A percentile compares a stretch with the other conserved stretches of the same genome.
Evolutionary conservation across 805 yeast genomes (phyloP).

Genomic region (Kazachstania martiniae): DNA sequence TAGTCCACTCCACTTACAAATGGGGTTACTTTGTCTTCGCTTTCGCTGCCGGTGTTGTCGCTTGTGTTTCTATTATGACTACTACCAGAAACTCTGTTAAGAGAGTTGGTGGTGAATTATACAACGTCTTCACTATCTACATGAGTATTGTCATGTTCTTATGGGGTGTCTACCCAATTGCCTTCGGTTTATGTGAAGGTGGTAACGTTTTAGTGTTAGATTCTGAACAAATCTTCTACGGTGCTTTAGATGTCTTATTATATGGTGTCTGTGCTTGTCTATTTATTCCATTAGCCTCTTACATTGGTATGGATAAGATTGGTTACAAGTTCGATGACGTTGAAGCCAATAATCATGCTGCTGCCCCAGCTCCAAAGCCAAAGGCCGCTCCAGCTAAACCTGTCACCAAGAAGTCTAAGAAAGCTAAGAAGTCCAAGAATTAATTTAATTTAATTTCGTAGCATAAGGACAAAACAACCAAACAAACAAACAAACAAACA

Average conservation of each 20-base stretch:
- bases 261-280: conserved; percentile 21
- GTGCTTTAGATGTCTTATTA: conserved; percentile 41
- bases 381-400: conserved; percentile 6
- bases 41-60: conserved; percentile 14
- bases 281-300: conserved; percentile 13
- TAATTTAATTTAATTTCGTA: too few relatives aligned
- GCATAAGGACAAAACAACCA: too few relatives aligned
- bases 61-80: conserved; percentile 16
- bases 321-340: conserved; percentile 6
- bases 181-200: conserved; percentile 38
- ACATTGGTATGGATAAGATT: conserved; percentile 17
- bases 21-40: conserved; percentile 43
- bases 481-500: too few relatives aligned
- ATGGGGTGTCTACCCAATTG: conserved; percentile 32
- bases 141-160: conserved; percentile 22
- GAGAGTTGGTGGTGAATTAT: conserved; percentile 15
- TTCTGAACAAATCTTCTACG: conserved; percentile 48
- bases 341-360: conserved; percentile 4
- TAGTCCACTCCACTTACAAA: conserved; percentile 36
- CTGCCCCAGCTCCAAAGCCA: conserved; percentile 7
- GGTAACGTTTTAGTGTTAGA: conserved; percentile 51
- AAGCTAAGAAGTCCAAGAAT: conserved; percentile 9
- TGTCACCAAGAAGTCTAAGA: conserved; percentile 9
- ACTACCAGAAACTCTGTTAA: conserved; percentile 17
- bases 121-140: conserved; percentile 12